Evolutionary conservation across 1,284 basidiomycete species (phyloP).

Genomic region (Psilocybe mexicana): DNA sequence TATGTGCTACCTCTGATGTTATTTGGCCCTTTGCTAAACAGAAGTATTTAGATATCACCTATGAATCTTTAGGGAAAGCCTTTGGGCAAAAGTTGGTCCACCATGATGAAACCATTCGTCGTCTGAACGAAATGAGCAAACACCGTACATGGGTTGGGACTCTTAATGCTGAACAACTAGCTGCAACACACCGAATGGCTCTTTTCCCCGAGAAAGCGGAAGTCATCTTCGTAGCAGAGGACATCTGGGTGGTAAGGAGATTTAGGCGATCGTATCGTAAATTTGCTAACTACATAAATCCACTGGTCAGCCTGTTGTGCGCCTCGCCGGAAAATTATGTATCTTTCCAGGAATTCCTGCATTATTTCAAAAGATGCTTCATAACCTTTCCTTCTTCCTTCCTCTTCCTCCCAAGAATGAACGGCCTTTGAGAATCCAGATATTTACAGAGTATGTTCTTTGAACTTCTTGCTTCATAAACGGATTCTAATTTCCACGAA

Average conservation of each 20-base stretch:
- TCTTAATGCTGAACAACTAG: conserved; percentile 70
- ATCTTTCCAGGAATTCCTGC: conserved; percentile 90
- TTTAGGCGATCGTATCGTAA: background rate
- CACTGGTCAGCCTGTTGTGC: conserved; percentile 69
- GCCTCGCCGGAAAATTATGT: conserved; percentile 82
- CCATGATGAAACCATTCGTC: conserved; percentile 76
- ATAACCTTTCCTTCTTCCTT: conserved; percentile 70
- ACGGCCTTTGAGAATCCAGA: conserved; percentile 74
- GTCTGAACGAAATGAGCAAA: conserved; percentile 74
- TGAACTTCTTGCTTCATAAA: conserved; percentile 4
- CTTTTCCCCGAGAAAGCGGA: conserved; percentile 79
- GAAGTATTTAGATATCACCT: conserved; percentile 75
- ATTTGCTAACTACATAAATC: background rate
- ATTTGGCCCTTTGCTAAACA: conserved; percentile 14
- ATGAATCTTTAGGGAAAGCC: conserved; percentile 82
- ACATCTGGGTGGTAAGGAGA: conserved; percentile 78
- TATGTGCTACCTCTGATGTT: conserved; percentile 29
- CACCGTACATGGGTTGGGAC: conserved; percentile 54
- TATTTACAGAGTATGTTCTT: conserved; percentile 71
- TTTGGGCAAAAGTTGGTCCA: conserved; percentile 78
- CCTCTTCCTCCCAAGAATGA: conserved; percentile 71
- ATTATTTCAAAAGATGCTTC: conserved; percentile 81
- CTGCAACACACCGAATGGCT: conserved; percentile 81
- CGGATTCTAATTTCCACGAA: conserved; percentile 5
- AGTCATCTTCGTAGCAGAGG: conserved; percentile 69